phyloP scores from a whole-genome alignment of 768 basidiomycete species.

The Rhizopogon roseolus region DNA sequence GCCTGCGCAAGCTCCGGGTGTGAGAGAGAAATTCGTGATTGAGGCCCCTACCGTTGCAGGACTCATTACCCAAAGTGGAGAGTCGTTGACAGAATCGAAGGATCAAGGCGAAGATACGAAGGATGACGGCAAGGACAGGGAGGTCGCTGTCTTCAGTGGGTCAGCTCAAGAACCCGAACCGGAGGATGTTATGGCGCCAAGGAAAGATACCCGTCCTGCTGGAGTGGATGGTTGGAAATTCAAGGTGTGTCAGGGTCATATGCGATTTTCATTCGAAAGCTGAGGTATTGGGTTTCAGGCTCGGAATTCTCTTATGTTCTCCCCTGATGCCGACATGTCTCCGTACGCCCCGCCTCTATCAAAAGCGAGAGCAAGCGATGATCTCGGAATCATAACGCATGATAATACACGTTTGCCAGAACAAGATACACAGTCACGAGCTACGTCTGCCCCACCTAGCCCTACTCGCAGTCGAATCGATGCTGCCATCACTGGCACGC shows the following conservation, averaged over 20 bases:
- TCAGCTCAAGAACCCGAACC: conserved; percentile 22
- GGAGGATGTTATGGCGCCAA: conserved; percentile 78
- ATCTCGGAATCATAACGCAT: conserved; percentile 68
- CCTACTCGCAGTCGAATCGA: conserved; percentile 88
- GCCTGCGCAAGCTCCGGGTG: conserved; percentile 54
- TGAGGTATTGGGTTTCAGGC: conserved; percentile 43
- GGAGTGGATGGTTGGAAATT: conserved; percentile 82
- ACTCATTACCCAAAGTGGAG: conserved; percentile 38
- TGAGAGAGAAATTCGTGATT: conserved; percentile 62
- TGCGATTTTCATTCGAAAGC: conserved; percentile 1
- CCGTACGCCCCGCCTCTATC: conserved; percentile 55
- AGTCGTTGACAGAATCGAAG: conserved; percentile 4
- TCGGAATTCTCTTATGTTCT: conserved; percentile 93
- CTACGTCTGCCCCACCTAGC: conserved; percentile 67
- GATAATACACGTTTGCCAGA: conserved; percentile 77
- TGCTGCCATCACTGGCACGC: conserved; percentile 90
- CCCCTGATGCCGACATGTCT: conserved; percentile 84
- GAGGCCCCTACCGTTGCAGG: conserved; percentile 54
- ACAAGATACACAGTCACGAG: conserved; percentile 48
- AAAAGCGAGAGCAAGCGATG: conserved; percentile 28
- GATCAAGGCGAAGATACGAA: conserved; percentile 22
- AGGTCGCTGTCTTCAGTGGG: conserved; percentile 17
- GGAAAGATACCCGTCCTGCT: conserved; percentile 66
- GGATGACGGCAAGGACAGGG: conserved; percentile 19
- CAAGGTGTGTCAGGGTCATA: conserved; percentile 43